Evolutionary conservation across 2,329 filamentous ascomycete species (phyloP).

Genomic region (Alternaria arborescens): DNA sequence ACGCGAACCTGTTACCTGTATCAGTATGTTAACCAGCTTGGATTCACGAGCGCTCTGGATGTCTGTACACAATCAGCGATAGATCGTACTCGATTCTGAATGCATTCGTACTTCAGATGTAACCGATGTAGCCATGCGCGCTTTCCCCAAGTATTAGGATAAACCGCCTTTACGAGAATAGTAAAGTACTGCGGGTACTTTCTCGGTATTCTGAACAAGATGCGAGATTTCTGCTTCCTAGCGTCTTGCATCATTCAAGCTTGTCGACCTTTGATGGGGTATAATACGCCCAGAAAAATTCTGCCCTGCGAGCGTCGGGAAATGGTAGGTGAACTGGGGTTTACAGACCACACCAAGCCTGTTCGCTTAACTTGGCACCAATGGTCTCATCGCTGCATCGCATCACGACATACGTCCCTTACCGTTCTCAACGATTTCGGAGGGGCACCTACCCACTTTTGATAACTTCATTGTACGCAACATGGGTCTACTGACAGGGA

Average conservation of each 20-base stretch:
- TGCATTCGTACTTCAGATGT: background rate
- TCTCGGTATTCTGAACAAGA: background rate
- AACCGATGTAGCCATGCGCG: background rate
- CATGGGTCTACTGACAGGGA: background rate
- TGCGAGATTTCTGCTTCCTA: background rate
- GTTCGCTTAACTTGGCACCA: slow-evolving; percentile 1
- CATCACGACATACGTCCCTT: slow-evolving; percentile 21
- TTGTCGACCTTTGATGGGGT: background rate
- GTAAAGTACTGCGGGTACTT: background rate
- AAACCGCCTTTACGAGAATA: background rate
- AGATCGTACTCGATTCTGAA: too few species aligned
- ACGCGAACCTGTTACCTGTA: too few species aligned
- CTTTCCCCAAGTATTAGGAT: background rate
- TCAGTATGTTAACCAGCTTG: too few species aligned
- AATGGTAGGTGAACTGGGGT: background rate
- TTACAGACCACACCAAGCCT: background rate
- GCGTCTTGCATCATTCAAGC: background rate
- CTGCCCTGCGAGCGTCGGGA: background rate
- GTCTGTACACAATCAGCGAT: too few species aligned
- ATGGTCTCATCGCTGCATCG: slow-evolving; percentile 18
- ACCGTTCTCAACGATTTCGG: background rate
- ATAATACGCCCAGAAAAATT: background rate
- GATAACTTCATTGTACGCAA: background rate
- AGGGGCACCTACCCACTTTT: background rate
- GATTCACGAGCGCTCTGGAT: too few species aligned